phyloP scores from a whole-genome alignment of 108 stramenopile genomes.

The Fragilariopsis cylindrus region DNA sequence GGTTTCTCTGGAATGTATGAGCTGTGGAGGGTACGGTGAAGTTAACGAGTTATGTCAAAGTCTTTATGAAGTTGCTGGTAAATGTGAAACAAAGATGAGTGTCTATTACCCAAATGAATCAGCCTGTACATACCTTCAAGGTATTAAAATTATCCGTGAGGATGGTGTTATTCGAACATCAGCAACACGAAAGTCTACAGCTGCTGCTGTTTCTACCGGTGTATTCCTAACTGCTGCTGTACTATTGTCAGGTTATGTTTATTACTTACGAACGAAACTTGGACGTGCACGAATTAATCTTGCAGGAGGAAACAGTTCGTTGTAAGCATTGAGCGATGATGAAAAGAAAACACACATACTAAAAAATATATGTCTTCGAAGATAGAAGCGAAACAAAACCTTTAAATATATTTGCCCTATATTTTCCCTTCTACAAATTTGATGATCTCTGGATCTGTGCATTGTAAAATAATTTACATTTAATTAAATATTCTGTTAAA shows the following conservation, averaged over 20 bases:
- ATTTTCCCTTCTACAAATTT: too few relatives aligned
- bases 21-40: conserved; percentile 42
- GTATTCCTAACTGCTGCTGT: conserved; percentile 70
- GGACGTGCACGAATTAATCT: conserved; percentile 60
- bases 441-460: too few relatives aligned
- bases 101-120: conserved; percentile 78
- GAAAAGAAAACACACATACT: too few relatives aligned
- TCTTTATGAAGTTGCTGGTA: conserved; percentile 71
- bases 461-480: too few relatives aligned
- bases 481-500: too few relatives aligned
- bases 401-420: too few relatives aligned
- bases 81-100: conserved; percentile 77
- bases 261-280: conserved; percentile 77
- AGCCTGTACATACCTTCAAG: conserved; percentile 82
- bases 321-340: too few relatives aligned
- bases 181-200: conserved; percentile 58
- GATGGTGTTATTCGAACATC: conserved; percentile 85
- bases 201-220: conserved; percentile 72
- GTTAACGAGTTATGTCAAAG: conserved; percentile 60
- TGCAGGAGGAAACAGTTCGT: neutral
- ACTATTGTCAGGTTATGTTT: conserved; percentile 75
- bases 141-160: conserved; percentile 76
- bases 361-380: too few relatives aligned
- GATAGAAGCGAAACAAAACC: too few relatives aligned
- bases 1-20: conserved; percentile 55